phyloP scores from a whole-genome alignment of 371 early-diverging fungal genomes.

The Mucor irregularis region DNA sequence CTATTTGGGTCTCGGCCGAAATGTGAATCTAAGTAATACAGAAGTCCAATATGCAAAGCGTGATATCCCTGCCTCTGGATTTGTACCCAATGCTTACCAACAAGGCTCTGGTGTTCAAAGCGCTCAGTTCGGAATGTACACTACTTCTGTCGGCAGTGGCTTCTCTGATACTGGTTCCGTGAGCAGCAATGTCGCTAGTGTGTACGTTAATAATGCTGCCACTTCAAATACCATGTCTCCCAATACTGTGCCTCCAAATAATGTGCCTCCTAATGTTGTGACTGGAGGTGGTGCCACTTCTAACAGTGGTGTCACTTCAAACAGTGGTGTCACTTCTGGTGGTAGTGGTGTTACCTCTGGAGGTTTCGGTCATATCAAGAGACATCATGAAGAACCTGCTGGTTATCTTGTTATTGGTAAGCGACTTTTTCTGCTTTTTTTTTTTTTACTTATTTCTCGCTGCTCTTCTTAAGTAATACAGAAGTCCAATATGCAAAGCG shows the following conservation, averaged over 20 bases:
- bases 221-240: not conserved
- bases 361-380: slow-evolving; percentile 24
- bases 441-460: too few relatives aligned
- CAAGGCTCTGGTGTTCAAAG: slow-evolving; percentile 34
- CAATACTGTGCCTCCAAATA: not conserved
- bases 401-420: slow-evolving; percentile 49
- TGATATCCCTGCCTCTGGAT: slow-evolving; percentile 35
- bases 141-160: slow-evolving; percentile 18
- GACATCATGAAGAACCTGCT: slow-evolving; percentile 32
- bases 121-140: slow-evolving; percentile 50
- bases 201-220: not conserved
- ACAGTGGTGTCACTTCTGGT: slow-evolving; percentile 23
- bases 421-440: not conserved
- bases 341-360: slow-evolving; percentile 28
- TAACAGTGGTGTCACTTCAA: not conserved
- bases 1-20: slow-evolving; percentile 49
- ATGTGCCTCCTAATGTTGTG: not conserved
- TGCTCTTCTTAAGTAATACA: slow-evolving; percentile 27
- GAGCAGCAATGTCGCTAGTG: not conserved
- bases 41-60: slow-evolving; percentile 25
- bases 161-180: slow-evolving; percentile 27
- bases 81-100: slow-evolving; percentile 44
- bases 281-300: slow-evolving; percentile 4
- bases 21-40: slow-evolving; percentile 34
- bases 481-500: slow-evolving; percentile 25